phyloP scores from a whole-genome alignment of 208 protist species.

The Pavlovales sp. region DNA sequence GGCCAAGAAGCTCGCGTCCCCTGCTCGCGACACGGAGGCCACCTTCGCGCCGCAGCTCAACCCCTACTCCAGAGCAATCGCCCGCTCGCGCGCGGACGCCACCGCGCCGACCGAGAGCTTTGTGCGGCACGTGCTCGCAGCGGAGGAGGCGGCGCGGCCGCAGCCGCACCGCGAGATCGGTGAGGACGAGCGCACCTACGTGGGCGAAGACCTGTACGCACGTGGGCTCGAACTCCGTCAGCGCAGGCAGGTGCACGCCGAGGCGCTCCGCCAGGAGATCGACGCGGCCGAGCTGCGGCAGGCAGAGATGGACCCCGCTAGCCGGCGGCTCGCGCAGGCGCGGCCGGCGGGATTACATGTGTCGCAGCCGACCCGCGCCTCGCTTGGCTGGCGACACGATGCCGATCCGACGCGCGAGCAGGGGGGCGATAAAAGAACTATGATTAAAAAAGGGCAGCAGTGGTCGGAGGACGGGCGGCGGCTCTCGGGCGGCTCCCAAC shows the following conservation, averaged over 20 bases:
- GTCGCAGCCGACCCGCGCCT: not conserved
- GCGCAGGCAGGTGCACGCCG: not conserved
- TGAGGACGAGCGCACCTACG: too few relatives aligned
- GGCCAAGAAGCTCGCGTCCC: too few relatives aligned
- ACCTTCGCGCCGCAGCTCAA: not conserved
- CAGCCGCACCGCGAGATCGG: too few relatives aligned
- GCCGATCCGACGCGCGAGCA: too few relatives aligned
- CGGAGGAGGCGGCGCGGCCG: not conserved
- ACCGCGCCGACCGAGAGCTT: not conserved
- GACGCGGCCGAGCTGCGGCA: too few relatives aligned
- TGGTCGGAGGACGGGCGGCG: too few relatives aligned
- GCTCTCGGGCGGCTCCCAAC: too few relatives aligned
- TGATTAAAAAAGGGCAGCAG: too few relatives aligned
- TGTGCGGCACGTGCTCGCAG: too few relatives aligned
- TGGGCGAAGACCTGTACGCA: not conserved
- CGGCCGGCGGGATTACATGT: not conserved
- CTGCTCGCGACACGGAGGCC: too few relatives aligned
- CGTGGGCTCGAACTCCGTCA: not conserved
- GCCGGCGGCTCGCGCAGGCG: not conserved
- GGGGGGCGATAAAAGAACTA: too few relatives aligned
- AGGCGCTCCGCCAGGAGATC: not conserved
- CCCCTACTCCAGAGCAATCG: not conserved
- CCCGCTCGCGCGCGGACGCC: too few relatives aligned
- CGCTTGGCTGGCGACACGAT: not conserved
- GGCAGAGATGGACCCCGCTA: not conserved